Evolutionary conservation across 345 rosid genomes (phyloP), one percentile per base, ranked within the genome.

Genomic region (Hypericum perforatum): DNA sequence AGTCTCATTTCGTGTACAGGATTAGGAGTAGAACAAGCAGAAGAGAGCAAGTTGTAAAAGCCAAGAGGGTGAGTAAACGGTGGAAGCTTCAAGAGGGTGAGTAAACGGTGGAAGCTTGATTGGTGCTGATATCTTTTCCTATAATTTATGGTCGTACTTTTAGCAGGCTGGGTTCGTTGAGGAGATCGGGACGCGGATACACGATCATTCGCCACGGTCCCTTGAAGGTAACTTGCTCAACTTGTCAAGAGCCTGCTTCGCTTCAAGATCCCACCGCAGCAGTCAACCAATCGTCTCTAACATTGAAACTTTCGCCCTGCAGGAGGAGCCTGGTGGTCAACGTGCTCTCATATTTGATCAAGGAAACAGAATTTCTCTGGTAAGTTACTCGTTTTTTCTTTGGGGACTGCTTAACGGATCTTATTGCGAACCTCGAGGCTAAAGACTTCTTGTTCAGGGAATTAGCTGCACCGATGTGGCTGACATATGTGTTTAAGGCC

Each of bases 251-350:
- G 14, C 43, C 15, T 16, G 6, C 9, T 14, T 4, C 32, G 32
- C 32, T 22, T 22, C 32, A 4, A 22, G 32, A 1, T 22, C 32
- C 32, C 2, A 1, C 32, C 4, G 32, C 32, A 22, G 32, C 32
- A 22, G 4, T 22, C 32, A 22, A 4, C 4, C 32, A 1, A 22
- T n/a, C n/a, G n/a, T n/a, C 32, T 22, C 32, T 22, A 22, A 22
- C 32, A 22, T 4, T 22, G 4, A 1, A 22, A 22, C 4, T 22
- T 22, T 22, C 32, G 32, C 32, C 32, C 32, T 55, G 58, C 83
- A 91, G 98, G 98, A 82, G 75, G 96, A 87, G 64, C 98, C 96
- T 8, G 96, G 96, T 2, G 98, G 98, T 11, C 98, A 91, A 68
- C 86, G 90, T 44, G 96, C 98, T 43, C 89, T 91, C 41, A 78